These are phyloP conservation scores for Picochlorum sp. DNA, from an alignment of 139 green algal genomes.

Conservation along the genomic window DNA sequence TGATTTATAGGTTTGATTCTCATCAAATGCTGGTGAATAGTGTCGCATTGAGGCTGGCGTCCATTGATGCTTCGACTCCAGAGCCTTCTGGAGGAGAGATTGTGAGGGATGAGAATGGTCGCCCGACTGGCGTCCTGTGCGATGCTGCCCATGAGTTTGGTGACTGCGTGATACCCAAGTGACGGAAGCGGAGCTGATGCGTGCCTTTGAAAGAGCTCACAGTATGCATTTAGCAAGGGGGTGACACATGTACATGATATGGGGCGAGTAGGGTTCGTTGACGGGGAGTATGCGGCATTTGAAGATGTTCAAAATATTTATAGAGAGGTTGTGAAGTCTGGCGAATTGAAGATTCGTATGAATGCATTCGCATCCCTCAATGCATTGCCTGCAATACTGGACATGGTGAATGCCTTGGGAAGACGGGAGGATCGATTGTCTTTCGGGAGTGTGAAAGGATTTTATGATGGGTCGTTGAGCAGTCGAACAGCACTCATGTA, in stretches of 20 bases:
- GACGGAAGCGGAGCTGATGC: conserved; percentile 3
- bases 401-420: conserved; percentile 25
- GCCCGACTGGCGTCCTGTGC: conserved; percentile 35
- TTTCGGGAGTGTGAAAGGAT: conserved; percentile 65
- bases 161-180: conserved; percentile 18
- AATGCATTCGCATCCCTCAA: conserved; percentile 28
- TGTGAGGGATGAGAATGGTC: background rate
- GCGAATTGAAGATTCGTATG: conserved; percentile 29
- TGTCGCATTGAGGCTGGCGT: conserved; percentile 36
- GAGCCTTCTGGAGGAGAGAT: conserved; percentile 30
- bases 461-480: conserved; percentile 62
- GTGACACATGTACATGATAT: conserved; percentile 60
- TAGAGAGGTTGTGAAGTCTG: conserved; percentile 28
- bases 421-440: conserved; percentile 27
- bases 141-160: conserved; percentile 24
- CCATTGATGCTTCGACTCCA: conserved; percentile 21
- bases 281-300: conserved; percentile 28
- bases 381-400: conserved; percentile 29
- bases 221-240: conserved; percentile 37
- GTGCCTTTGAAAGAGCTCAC: background rate
- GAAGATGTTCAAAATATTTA: conserved; percentile 46
- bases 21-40: conserved; percentile 38
- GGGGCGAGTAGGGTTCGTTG: conserved; percentile 32
- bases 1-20: conserved; percentile 18
- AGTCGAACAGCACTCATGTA: conserved; percentile 56